Evolutionary conservation across 2,329 filamentous ascomycete genomes (phyloP).

Genomic region (Aschersonia sp.): DNA sequence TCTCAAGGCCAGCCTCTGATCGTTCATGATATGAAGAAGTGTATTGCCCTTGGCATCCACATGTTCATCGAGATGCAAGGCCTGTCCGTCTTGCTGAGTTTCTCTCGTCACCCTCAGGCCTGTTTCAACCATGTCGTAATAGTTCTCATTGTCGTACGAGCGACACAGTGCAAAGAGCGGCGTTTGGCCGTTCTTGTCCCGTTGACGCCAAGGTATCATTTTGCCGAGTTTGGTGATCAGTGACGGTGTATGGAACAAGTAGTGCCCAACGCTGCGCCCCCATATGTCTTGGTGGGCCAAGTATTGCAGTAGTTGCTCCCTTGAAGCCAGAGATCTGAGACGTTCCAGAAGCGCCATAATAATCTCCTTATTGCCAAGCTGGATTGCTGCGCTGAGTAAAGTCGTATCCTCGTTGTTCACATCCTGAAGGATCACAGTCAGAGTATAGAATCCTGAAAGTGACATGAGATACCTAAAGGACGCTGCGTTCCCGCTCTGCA

Average conservation of each 20-base stretch:
- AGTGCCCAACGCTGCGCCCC: slow-evolving; percentile 86
- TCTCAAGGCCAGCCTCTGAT: slow-evolving; percentile 58
- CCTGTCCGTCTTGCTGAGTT: slow-evolving; percentile 61
- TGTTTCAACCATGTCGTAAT: slow-evolving; percentile 73
- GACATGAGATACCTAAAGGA: slow-evolving; percentile 69
- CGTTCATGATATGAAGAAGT: slow-evolving; percentile 86
- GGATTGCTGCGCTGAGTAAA: slow-evolving; percentile 77
- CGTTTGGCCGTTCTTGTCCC: slow-evolving; percentile 95
- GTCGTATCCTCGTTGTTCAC: slow-evolving; percentile 83
- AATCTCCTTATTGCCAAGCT: slow-evolving; percentile 61
- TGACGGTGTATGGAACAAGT: slow-evolving; percentile 79
- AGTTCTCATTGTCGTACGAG: slow-evolving; percentile 85
- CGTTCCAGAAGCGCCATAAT: slow-evolving; percentile 64
- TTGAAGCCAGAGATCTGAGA: slow-evolving; percentile 41
- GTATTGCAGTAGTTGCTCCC: slow-evolving; percentile 48
- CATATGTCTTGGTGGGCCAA: slow-evolving; percentile 64
- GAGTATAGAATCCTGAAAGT: slow-evolving; percentile 60
- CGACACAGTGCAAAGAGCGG: slow-evolving; percentile 88
- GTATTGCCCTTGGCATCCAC: slow-evolving; percentile 89
- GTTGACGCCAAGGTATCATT: slow-evolving; percentile 74
- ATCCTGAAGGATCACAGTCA: slow-evolving; percentile 61
- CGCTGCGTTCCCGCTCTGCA: slow-evolving; percentile 56
- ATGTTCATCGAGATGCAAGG: slow-evolving; percentile 85
- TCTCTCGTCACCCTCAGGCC: slow-evolving; percentile 61
- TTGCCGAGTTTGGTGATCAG: slow-evolving; percentile 65